These are phyloP conservation scores for Kluyveromyces siamensis DNA, from an alignment of 805 yeast genomes.

Conservation along the genomic window DNA sequence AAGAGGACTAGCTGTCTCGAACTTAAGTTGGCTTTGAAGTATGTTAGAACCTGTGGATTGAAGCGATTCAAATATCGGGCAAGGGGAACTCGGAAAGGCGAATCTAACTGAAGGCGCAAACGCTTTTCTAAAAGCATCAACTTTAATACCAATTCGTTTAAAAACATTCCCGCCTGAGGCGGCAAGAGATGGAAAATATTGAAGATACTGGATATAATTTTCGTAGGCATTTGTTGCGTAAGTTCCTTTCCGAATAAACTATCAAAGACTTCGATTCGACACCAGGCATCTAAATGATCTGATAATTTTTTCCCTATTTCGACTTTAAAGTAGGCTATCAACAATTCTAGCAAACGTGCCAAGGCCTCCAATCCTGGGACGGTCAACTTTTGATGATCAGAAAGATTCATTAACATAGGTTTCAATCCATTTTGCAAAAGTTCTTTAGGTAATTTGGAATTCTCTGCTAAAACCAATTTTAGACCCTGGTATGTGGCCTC, in stretches of 20 bases:
- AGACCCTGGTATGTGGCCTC: constrained; percentile 91
- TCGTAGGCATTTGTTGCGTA: constrained; percentile 70
- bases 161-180: constrained; percentile 81
- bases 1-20: constrained; percentile 47
- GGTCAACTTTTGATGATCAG: constrained; percentile 86
- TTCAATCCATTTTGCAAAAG: constrained; percentile 88
- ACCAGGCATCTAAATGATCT: constrained; percentile 95
- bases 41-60: constrained; percentile 62
- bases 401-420: constrained; percentile 90
- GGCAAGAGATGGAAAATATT: constrained; percentile 90
- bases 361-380: constrained; percentile 87
- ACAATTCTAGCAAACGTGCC: constrained; percentile 73
- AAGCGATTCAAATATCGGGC: constrained; percentile 81
- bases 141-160: constrained; percentile 76
- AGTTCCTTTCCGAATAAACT: constrained; percentile 73
- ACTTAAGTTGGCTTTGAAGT: constrained; percentile 57
- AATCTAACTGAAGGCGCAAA: constrained; percentile 71
- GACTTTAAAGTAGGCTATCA: constrained; percentile 89
- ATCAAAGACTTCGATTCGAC: constrained; percentile 70
- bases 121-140: constrained; percentile 72
- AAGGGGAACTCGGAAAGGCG: constrained; percentile 89
- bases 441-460: constrained; percentile 87
- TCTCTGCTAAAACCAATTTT: constrained; percentile 72
- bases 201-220: constrained; percentile 80
- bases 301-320: constrained; percentile 90